Percentiles rank a stretch among this genome's conserved stretches.
Evolutionary conservation across 371 early-diverging fungal species (phyloP).

Genomic region (Lichtheimia ramosa): DNA sequence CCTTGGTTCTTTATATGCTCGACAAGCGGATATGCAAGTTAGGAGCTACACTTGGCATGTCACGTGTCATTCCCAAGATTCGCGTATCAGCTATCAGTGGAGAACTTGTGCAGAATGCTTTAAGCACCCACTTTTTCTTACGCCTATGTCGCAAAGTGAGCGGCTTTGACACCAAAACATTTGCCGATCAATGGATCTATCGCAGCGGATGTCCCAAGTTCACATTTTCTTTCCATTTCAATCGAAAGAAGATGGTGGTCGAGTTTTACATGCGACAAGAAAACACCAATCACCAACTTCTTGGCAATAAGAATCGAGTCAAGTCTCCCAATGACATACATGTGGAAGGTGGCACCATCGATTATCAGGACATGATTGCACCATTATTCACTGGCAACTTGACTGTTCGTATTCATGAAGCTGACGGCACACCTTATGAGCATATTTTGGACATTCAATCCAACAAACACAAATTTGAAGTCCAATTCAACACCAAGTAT

Average conservation of each 20-base stretch:
- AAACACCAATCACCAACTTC: conserved; percentile 59
- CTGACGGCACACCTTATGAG: conserved; percentile 92
- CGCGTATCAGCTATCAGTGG: conserved; percentile 81
- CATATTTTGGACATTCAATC: conserved; percentile 89
- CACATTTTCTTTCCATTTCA: conserved; percentile 76
- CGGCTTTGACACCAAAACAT: conserved; percentile 75
- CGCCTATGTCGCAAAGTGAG: conserved; percentile 80
- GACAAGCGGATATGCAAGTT: conserved; percentile 88
- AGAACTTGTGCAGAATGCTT: conserved; percentile 72
- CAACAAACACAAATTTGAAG: conserved; percentile 76
- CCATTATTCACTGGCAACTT: conserved; percentile 78
- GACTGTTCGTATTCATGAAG: conserved; percentile 91
- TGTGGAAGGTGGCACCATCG: conserved; percentile 1
- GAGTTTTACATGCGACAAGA: conserved; percentile 87
- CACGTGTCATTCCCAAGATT: conserved; percentile 80
- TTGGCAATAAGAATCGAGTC: background rate
- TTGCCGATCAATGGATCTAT: conserved; percentile 95
- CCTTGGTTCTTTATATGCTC: conserved; percentile 90
- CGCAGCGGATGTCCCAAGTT: conserved; percentile 89
- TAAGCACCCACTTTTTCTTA: conserved; percentile 85
- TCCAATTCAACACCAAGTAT: conserved; percentile 95
- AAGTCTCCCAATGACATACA: background rate
- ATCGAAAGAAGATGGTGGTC: conserved; percentile 92
- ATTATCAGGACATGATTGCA: conserved; percentile 17
- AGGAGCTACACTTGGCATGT: conserved; percentile 72